Conservation (phyloP, 1,284 basidiomycete genomes). For the Cryptococcus depauperatus region DNA sequence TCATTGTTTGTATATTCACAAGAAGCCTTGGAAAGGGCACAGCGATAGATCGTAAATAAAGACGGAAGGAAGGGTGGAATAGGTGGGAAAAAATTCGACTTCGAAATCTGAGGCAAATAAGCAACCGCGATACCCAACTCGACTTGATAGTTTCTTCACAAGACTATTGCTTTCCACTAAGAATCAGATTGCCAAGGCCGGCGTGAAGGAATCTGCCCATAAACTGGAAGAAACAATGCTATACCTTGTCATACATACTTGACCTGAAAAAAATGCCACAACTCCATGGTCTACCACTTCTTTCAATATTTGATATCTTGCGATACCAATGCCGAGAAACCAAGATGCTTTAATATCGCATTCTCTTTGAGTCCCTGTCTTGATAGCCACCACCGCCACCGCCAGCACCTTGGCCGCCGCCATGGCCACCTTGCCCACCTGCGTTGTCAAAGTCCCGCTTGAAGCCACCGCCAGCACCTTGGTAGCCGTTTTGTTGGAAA, state of each 20-base stretch:
- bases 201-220: neutral
- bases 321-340: neutral
- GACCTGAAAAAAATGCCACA: constrained; percentile 4
- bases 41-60: no score
- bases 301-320: no score
- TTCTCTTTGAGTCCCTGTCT: constrained; percentile 21
- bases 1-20: no score
- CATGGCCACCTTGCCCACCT: constrained; percentile 4
- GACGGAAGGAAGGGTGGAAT: no score
- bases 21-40: no score
- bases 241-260: constrained; percentile 13
- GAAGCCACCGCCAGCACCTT: constrained; percentile 11
- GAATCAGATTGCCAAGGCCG: neutral
- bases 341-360: constrained; percentile 15
- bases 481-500: constrained; percentile 10
- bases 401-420: constrained; percentile 4
- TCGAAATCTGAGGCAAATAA: no score
- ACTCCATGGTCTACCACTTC: no score
- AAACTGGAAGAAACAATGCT: constrained; percentile 1
- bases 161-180: no score
- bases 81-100: no score
- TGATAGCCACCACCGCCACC: constrained; percentile 12
- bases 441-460: constrained; percentile 18
- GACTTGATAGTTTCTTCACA: no score
- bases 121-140: no score